Percentiles rank a stretch among this genome's conserved stretches.
These are phyloP conservation scores for Lactarius hatsudake DNA, from an alignment of 768 basidiomycete genomes.

Conservation along the genomic window DNA sequence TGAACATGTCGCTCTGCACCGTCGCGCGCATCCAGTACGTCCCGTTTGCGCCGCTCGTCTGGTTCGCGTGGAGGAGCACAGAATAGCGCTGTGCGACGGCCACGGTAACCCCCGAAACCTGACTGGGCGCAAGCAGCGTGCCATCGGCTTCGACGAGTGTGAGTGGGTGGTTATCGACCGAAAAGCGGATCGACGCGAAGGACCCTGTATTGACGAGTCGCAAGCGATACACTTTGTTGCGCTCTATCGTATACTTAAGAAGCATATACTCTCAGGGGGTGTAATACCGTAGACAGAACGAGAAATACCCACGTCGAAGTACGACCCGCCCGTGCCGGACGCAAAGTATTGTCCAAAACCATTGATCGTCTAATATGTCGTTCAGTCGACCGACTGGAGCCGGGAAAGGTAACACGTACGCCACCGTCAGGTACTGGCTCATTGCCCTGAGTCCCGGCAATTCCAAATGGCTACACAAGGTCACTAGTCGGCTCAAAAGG, in stretches of 20 bases:
- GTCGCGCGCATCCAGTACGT: conserved; percentile 42
- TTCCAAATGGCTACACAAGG: conserved; percentile 31
- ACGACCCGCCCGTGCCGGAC: conserved; percentile 32
- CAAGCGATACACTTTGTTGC: conserved; percentile 43
- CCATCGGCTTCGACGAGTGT: conserved; percentile 51
- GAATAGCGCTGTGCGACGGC: conserved; percentile 51
- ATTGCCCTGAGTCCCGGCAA: conserved; percentile 34
- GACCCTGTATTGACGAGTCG: conserved; percentile 49
- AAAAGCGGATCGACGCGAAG: conserved; percentile 46
- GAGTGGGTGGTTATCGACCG: conserved; percentile 46
- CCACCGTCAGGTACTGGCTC: conserved; percentile 38
- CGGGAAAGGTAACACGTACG: conserved; percentile 21
- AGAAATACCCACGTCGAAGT: conserved; percentile 31
- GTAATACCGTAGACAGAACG: not conserved
- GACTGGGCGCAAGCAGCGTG: conserved; percentile 39
- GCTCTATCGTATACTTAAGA: conserved; percentile 37
- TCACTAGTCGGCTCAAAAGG: not conserved
- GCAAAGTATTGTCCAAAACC: conserved; percentile 35
- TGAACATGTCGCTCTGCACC: conserved; percentile 38
- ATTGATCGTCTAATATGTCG: conserved; percentile 32
- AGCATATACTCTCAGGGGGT: conserved; percentile 27
- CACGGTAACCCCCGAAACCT: conserved; percentile 41
- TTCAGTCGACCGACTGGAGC: not conserved
- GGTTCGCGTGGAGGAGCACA: conserved; percentile 45
- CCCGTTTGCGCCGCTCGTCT: conserved; percentile 36